Evolutionary conservation across 169 alveolate species (phyloP).

Genomic region (Hammondia hammondi): DNA sequence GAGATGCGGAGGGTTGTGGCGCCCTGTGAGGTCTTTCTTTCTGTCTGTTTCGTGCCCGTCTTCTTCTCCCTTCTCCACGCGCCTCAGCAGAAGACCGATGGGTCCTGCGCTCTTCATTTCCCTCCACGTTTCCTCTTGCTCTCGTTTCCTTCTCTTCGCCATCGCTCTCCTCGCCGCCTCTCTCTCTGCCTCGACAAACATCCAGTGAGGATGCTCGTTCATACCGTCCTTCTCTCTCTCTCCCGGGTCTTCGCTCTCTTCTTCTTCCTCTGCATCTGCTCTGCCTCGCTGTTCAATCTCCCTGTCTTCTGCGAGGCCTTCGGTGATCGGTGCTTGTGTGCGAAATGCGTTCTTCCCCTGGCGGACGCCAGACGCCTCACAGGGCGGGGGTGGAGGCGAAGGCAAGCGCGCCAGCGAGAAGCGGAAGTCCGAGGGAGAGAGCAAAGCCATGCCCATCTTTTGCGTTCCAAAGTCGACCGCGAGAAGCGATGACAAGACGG

Average conservation of each 20-base stretch:
- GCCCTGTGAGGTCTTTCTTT: neutral
- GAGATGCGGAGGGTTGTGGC: neutral
- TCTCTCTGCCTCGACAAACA: neutral
- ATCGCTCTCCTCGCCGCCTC: neutral
- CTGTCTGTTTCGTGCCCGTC: neutral
- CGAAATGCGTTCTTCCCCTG: no score
- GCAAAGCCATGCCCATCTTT: neutral
- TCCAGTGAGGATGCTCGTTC: neutral
- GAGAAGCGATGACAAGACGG: neutral
- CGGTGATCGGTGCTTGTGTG: neutral
- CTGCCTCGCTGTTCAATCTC: neutral
- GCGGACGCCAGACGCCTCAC: neutral
- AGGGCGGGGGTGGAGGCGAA: neutral
- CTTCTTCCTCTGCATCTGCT: neutral
- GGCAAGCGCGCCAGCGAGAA: neutral
- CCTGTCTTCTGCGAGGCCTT: neutral
- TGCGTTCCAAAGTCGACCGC: neutral
- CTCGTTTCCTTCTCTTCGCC: neutral
- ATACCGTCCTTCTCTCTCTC: neutral
- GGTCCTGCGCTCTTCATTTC: neutral
- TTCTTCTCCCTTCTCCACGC: neutral
- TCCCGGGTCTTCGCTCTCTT: no score
- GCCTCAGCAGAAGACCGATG: neutral
- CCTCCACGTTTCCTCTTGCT: neutral
- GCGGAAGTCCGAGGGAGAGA: neutral